Evolutionary conservation across 208 protist species (phyloP).

Genomic region (Crithidia bombi): DNA sequence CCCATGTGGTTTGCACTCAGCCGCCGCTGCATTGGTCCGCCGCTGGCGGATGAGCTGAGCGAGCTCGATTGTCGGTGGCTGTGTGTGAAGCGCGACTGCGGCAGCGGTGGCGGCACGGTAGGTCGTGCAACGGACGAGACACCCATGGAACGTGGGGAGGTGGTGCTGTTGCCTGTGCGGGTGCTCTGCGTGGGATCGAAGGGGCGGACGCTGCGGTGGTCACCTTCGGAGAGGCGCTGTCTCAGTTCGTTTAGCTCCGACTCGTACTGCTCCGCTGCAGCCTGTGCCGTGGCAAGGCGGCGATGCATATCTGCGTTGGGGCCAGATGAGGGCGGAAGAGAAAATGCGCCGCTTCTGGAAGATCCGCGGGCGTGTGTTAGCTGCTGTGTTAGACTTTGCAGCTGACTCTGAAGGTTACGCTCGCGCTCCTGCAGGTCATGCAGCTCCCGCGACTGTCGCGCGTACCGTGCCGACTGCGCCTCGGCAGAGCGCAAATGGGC

Average conservation of each 20-base stretch:
- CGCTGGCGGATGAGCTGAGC: conserved; percentile 10
- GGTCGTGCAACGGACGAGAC: conserved; percentile 3
- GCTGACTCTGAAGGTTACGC: conserved; percentile 42
- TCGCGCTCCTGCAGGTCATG: conserved; percentile 52
- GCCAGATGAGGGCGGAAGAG: not conserved
- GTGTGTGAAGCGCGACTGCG: conserved; percentile 30
- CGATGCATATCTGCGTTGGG: conserved; percentile 41
- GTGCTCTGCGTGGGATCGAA: conserved; percentile 35
- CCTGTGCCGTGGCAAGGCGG: conserved; percentile 58
- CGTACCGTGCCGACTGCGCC: conserved; percentile 39
- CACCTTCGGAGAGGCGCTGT: conserved; percentile 42
- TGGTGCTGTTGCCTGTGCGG: not conserved
- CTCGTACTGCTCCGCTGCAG: conserved; percentile 58
- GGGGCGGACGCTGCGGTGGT: conserved; percentile 48
- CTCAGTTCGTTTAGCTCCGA: conserved; percentile 55
- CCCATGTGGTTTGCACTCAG: conserved; percentile 27
- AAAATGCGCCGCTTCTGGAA: conserved; percentile 4
- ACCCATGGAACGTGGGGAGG: not conserved
- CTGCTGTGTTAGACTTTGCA: conserved; percentile 28
- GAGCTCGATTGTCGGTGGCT: conserved; percentile 3
- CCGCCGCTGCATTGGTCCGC: conserved; percentile 35
- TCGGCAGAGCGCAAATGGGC: conserved; percentile 37
- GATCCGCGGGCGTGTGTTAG: conserved; percentile 25
- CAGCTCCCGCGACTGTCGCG: conserved; percentile 67
- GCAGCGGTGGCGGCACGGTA: conserved; percentile 32